These are phyloP conservation scores for Arthrobotrys conoides DNA, from an alignment of 2,329 filamentous ascomycete genomes.

Conservation along the genomic window DNA sequence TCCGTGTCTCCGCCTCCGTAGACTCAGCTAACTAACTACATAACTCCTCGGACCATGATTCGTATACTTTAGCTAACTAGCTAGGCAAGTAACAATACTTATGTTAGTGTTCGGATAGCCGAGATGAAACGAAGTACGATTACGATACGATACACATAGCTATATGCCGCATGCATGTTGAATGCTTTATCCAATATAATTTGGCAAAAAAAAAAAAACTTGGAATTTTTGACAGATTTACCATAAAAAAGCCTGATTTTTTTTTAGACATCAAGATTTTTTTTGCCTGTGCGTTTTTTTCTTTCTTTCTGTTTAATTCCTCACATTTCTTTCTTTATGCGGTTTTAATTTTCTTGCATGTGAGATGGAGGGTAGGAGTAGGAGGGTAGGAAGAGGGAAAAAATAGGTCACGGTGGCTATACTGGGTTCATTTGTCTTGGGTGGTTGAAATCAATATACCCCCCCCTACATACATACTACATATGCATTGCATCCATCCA, in stretches of 20 bases:
- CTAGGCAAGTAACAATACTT: not conserved
- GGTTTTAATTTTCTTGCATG: slow-evolving; percentile 9
- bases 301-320: not conserved
- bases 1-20: slow-evolving; percentile 30
- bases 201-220: slow-evolving; percentile 16
- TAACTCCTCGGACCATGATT: slow-evolving; percentile 2
- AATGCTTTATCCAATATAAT: slow-evolving; percentile 49
- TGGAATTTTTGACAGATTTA: not conserved
- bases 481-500: slow-evolving; percentile 17
- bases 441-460: slow-evolving; percentile 22
- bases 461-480: slow-evolving; percentile 20
- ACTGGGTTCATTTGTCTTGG: slow-evolving; percentile 8
- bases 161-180: slow-evolving; percentile 1
- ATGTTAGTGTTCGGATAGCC: slow-evolving; percentile 13
- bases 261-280: not conserved
- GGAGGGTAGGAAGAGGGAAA: not conserved
- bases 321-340: slow-evolving; percentile 3
- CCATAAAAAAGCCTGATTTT: slow-evolving; percentile 3
- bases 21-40: too few relatives aligned
- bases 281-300: not conserved
- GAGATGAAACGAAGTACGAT: slow-evolving; percentile 40
- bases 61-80: not conserved
- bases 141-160: too few relatives aligned
- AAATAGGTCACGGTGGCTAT: slow-evolving; percentile 7
- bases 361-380: not conserved